A percentile compares a stretch with the other conserved stretches of the same genome.
Conservation (phyloP, 108 stramenopile species). For the Cyclostephanos tholiformis region DNA sequence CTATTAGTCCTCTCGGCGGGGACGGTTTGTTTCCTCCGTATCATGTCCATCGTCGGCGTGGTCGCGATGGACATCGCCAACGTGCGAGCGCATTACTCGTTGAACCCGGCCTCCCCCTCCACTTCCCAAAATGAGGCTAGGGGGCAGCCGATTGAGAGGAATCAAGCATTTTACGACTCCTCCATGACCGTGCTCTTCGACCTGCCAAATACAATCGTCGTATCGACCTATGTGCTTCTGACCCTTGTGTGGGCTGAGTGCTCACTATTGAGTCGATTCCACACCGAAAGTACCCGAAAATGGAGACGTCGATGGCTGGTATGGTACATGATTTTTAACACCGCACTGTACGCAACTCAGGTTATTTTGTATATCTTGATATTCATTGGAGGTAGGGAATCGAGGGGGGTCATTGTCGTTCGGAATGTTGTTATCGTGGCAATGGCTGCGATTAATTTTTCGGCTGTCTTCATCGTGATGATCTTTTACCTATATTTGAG, state of each 20-base stretch:
- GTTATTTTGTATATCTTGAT: conserved; percentile 79
- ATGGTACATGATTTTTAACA: conserved; percentile 86
- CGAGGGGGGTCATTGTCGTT: conserved; percentile 43
- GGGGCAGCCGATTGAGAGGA: conserved; percentile 40
- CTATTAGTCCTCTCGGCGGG: conserved; percentile 80
- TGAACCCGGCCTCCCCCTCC: conserved; percentile 37
- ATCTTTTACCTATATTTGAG: conserved; percentile 75
- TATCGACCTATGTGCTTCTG: conserved; percentile 84
- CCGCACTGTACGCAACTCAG: conserved; percentile 72
- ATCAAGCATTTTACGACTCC: conserved; percentile 86
- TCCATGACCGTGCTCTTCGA: conserved; percentile 83
- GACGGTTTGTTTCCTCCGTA: conserved; percentile 72
- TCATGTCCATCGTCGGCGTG: conserved; percentile 85
- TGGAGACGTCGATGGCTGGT: conserved; percentile 73
- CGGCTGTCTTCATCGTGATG: conserved; percentile 69
- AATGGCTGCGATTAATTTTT: conserved; percentile 75
- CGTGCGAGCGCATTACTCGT: conserved; percentile 67
- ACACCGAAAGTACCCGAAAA: conserved; percentile 52
- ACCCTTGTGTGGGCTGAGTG: conserved; percentile 89
- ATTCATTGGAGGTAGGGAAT: conserved; percentile 56
- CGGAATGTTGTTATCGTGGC: conserved; percentile 72
- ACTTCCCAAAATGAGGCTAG: conserved; percentile 7
- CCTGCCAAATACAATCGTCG: conserved; percentile 84
- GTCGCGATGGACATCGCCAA: conserved; percentile 78
- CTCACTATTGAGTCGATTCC: conserved; percentile 74